Evolutionary conservation across 495 filamentous ascomycete species (phyloP), one percentile per base, ranked within the genome.

Genomic region (Oleoguttula mirabilis): DNA sequence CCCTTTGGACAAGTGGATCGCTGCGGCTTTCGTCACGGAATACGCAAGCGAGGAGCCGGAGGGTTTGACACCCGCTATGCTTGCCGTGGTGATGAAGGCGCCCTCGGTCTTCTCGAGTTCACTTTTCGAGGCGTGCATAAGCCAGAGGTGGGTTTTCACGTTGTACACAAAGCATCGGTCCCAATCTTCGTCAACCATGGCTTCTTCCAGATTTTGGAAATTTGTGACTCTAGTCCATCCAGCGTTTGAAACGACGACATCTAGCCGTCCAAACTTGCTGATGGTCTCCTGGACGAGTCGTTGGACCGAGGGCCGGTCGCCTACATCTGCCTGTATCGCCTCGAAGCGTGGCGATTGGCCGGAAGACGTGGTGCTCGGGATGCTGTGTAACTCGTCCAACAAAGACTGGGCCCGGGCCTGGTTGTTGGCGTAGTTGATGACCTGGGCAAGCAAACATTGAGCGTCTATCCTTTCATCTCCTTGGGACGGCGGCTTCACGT

Each of bases 81-180:
- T 66, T 4, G 72, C 69, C 0, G 70, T 73, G 2, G 64, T 65
- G 40, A 77, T 64, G 45, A 77, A 75, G 3, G 60, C 58, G 6
- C 73, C 73, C 36, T 69, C 66, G 6, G 55, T 61, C 36, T 63
- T 56, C 8, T 71, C 67, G 14, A 75, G 61, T 21, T 67, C 44
- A 17, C 60, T 55, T 49, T 60, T 62, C 1, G 66, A 61, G 0
- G 67, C 69, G 20, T 72, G 64, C 52, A 72, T 66, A 5, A 77
- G 57, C 61, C 64, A 75, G 21, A 77, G 54, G 39, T 75, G 71
- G 10, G 60, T 64, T 52, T 77, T 77, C 21, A 77, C 72, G 44
- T 77, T 77, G 59, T 75, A 66, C 32, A 65, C 63, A 51, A 71
- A 75, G 45, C 68, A 69, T 14, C 42, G 47, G 41, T 77, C 71